Evolutionary conservation across 2,329 filamentous ascomycete species (phyloP).

Genomic region (Penicillium sp.): DNA sequence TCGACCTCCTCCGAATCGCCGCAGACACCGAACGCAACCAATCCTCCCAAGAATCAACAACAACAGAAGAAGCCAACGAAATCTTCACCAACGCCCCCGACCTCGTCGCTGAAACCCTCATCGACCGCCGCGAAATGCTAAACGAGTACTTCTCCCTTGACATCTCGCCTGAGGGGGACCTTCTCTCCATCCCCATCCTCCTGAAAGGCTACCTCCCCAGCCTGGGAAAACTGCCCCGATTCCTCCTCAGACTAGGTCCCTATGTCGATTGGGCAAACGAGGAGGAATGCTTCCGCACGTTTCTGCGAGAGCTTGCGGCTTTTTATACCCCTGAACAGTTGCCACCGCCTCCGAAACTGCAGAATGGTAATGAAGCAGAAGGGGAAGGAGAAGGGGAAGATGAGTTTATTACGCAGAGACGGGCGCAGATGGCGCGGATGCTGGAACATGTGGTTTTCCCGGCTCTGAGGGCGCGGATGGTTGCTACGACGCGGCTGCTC

Average conservation of each 20-base stretch:
- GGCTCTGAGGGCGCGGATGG: slow-evolving; percentile 69
- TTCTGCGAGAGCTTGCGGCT: slow-evolving; percentile 74
- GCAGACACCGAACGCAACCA: slow-evolving; percentile 65
- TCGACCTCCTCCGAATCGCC: slow-evolving; percentile 62
- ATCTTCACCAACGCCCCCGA: slow-evolving; percentile 59
- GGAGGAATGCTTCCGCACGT: slow-evolving; percentile 72
- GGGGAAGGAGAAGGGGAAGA: slow-evolving; percentile 45
- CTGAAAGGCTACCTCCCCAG: slow-evolving; percentile 81
- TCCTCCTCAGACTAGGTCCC: slow-evolving; percentile 78
- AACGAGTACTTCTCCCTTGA: slow-evolving; percentile 85
- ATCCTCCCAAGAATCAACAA: too few relatives aligned
- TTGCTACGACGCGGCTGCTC: slow-evolving; percentile 71
- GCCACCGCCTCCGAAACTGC: too few relatives aligned
- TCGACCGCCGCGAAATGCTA: slow-evolving; percentile 74
- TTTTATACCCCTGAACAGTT: slow-evolving; percentile 87
- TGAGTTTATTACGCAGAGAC: slow-evolving; percentile 43
- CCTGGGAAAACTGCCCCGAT: slow-evolving; percentile 76
- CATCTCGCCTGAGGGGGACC: slow-evolving; percentile 66
- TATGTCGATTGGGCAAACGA: slow-evolving; percentile 80
- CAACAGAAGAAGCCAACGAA: slow-evolving; percentile 34
- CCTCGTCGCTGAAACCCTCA: slow-evolving; percentile 58
- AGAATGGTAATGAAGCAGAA: too few relatives aligned
- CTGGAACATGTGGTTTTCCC: slow-evolving; percentile 85
- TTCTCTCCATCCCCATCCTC: slow-evolving; percentile 71
- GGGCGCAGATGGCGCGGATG: slow-evolving; percentile 61